Evolutionary conservation across 208 protist species (phyloP), one percentile per base, ranked within the genome.

Genomic region (Trypanosoma mega): DNA sequence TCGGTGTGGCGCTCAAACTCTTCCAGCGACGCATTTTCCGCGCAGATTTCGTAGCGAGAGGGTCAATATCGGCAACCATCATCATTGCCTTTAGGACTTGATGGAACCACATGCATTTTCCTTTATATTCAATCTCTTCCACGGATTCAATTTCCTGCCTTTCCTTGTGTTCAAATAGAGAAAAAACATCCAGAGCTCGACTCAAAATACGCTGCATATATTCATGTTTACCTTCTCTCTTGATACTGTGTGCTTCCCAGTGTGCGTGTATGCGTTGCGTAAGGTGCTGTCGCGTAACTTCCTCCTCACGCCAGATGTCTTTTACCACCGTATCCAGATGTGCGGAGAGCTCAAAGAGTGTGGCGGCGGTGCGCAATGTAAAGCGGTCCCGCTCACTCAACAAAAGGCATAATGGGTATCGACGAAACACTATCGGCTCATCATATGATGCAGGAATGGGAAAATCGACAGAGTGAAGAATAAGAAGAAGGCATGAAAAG

Each of bases 401-500:
- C 3, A 63, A 11, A 21, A 31, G 52, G 21, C 58, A 63, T 11
- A 63, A 55, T n/a, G 58, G 58, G 47, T 63, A 63, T 27, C 20
- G 11, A 36, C 20, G 26, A 55, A 63, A 63, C 23, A 63, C 31
- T 4, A 33, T 20, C 24, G 11, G 34, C 24, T 63, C 58, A 23
- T 30, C 1, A 30, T 55, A 63, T 8, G 4, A 33, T 24, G 24
- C n/a, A 3, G 58, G 34, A 30, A 63, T 34, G n/a, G 58, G 58
- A 47, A 63, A 63, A 31, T 63, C 21, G 31, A 63, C 58, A 24
- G 46, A 54, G 20, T 63, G 46, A 18, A 63, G 31, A 29, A 63
- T 47, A 24, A 63, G 31, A 5, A 63, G 2, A 52, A 63, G 24
- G 36, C 58, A 63, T 45, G 58, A 26, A 55, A 63, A 63, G 34